phyloP scores from a whole-genome alignment of 176 grass and related monocot genomes.

The maize (Zea mays) region Zm-B73-REFERENCE-NAM-5.0 NC_050098.1:219429501-219430000 shows the following conservation, averaged over 20 bases:
- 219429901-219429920: conserved; percentile 74
- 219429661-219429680: conserved; percentile 23
- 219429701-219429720: background rate
- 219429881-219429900: conserved; percentile 94
- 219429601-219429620: conserved; percentile 27
- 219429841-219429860: conserved; percentile 53
- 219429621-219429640: background rate
- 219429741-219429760: conserved; percentile 36
- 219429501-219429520: conserved; percentile 40
- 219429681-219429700: conserved; percentile 31
- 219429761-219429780: conserved; percentile 42
- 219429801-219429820: conserved; percentile 44
- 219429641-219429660: conserved; percentile 19
- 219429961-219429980: background rate
- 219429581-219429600: background rate
- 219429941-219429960: conserved; percentile 18
- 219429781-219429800: background rate
- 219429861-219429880: conserved; percentile 89
- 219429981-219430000: background rate
- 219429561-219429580: background rate
- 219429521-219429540: conserved; percentile 41
- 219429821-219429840: conserved; percentile 43
- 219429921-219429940: conserved; percentile 15
- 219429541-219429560: conserved; percentile 12
- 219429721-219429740: conserved; percentile 36